These are phyloP conservation scores for Phytophthora chlamydospora DNA, from an alignment of 352 stramenopile genomes.

Conservation along the genomic window DNA sequence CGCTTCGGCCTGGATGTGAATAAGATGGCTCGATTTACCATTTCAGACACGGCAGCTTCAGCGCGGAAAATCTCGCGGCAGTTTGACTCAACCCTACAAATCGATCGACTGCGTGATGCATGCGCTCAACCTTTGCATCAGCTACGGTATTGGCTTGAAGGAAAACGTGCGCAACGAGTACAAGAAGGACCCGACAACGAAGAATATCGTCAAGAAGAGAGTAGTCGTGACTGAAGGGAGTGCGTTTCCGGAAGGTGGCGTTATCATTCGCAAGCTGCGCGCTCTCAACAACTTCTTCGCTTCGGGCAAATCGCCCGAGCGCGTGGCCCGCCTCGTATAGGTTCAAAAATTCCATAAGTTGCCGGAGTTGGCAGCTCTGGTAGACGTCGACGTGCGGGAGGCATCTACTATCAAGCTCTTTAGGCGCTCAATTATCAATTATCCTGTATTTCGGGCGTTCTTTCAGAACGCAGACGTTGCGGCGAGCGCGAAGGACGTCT, in stretches of 20 bases:
- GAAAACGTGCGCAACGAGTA: neutral
- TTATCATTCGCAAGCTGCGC: constrained; percentile 8
- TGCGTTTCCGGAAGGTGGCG: constrained; percentile 6
- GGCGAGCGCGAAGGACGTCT: neutral
- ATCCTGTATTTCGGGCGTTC: constrained; percentile 5
- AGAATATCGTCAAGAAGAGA: neutral
- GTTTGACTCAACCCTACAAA: constrained; percentile 11
- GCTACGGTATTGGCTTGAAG: neutral
- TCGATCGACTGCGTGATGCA: constrained; percentile 8
- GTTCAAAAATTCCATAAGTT: constrained; percentile 8
- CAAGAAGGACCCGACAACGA: neutral
- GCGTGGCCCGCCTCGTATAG: neutral
- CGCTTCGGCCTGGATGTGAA: constrained; percentile 2
- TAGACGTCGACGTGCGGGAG: neutral
- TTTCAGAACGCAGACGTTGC: neutral
- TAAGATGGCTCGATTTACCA: constrained; percentile 4
- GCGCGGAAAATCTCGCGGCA: constrained; percentile 9
- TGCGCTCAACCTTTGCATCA: constrained; percentile 8
- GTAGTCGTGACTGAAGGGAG: constrained; percentile 3
- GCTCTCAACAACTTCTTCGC: constrained; percentile 11
- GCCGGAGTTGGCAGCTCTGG: neutral
- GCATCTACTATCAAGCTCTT: constrained; percentile 1
- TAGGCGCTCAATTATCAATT: constrained; percentile 12
- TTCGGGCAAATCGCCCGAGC: neutral
- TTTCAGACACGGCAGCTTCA: constrained; percentile 2